Evolutionary conservation across 441 rosid genomes (phyloP), one percentile per base, ranked within the genome.

Genomic region (Erodium texanum): DNA sequence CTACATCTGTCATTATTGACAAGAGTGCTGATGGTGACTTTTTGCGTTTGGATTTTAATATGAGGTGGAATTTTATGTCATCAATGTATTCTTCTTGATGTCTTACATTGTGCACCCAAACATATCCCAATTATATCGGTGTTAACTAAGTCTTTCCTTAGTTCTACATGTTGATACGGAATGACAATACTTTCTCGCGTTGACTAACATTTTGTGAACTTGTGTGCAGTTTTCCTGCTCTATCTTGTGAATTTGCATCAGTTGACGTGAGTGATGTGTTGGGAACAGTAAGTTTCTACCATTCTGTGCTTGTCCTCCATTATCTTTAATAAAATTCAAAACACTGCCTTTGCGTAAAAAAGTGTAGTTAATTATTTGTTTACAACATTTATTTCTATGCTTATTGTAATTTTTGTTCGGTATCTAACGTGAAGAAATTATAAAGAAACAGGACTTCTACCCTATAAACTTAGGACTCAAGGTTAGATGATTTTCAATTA

Each of bases 221-320:
- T 65, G 71, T 48, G 71, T 85, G 86, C 73, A 92, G 99, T 81
- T 92, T 95, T 85, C 99, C 98, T 66, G 80, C 95, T 9, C 92
- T 95, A 66, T 95, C 99, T 43, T 95, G 99, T 78, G 99, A 95
- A 84, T 95, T 95, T 83, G 98, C 98, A 62, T 83, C 98, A 0
- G 84, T 95, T 70, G 99, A 89, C 67, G 95, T 95, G 80, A 90
- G 92, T 73, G 98, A 95, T 34, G 90, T 90, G 74, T 78, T 95
- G 84, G 99, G 98, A 84, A 92, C 99, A 52, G 98, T 95, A 87
- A 90, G 99, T 89, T 71, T 71, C 76, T 72, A 36, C 73, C 67
- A 36, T 73, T 38, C 59, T 3, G 54, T 64, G 20, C 43, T 67
- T 70, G 70, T 23, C 29, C 58, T 64, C 18, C 41, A 27, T 65